Percentiles rank a stretch among this genome's conserved stretches.
Evolutionary conservation across 345 rosid genomes (phyloP).

Genomic region (Cochlearia excelsa): DNA sequence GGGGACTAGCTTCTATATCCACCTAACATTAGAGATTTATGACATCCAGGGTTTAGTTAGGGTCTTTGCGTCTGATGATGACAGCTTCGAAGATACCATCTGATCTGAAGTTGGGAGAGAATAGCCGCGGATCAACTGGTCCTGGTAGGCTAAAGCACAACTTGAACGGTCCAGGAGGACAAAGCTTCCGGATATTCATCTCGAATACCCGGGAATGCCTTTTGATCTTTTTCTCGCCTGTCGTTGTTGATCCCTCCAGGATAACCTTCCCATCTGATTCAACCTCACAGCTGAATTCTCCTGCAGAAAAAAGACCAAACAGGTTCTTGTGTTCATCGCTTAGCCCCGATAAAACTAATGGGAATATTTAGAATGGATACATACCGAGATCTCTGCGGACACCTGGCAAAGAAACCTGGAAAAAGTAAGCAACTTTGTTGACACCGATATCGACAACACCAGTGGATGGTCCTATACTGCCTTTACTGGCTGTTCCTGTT

Average conservation of each 20-base stretch:
- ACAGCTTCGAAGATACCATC: slow-evolving; percentile 72
- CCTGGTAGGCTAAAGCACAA: slow-evolving; percentile 65
- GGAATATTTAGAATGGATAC: slow-evolving; percentile 8
- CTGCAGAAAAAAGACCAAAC: slow-evolving; percentile 35
- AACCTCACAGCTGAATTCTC: slow-evolving; percentile 59
- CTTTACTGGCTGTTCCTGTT: slow-evolving; percentile 47
- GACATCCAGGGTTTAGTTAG: slow-evolving; percentile 16
- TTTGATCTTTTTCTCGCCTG: slow-evolving; percentile 40
- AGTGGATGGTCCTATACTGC: slow-evolving; percentile 42
- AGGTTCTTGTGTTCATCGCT: slow-evolving; percentile 9
- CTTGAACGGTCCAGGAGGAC: slow-evolving; percentile 53
- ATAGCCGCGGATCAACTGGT: slow-evolving; percentile 68
- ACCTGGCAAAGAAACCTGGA: slow-evolving; percentile 60
- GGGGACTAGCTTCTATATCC: slow-evolving; percentile 15
- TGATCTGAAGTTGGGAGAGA: slow-evolving; percentile 51
- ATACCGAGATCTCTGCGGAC: slow-evolving; percentile 45
- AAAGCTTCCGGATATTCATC: slow-evolving; percentile 43
- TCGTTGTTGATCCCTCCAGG: slow-evolving; percentile 41
- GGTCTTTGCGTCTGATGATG: slow-evolving; percentile 39
- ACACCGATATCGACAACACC: slow-evolving; percentile 63
- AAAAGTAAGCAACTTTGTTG: slow-evolving; percentile 51
- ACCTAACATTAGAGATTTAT: too few species aligned
- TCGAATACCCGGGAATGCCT: slow-evolving; percentile 44
- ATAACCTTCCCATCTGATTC: slow-evolving; percentile 53
- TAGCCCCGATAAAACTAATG: background rate